Percentiles rank a stretch among this genome's conserved stretches.
Evolutionary conservation across 176 grass and related monocot genomes (phyloP).

Genomic region (Aegilops speltoides): DNA sequence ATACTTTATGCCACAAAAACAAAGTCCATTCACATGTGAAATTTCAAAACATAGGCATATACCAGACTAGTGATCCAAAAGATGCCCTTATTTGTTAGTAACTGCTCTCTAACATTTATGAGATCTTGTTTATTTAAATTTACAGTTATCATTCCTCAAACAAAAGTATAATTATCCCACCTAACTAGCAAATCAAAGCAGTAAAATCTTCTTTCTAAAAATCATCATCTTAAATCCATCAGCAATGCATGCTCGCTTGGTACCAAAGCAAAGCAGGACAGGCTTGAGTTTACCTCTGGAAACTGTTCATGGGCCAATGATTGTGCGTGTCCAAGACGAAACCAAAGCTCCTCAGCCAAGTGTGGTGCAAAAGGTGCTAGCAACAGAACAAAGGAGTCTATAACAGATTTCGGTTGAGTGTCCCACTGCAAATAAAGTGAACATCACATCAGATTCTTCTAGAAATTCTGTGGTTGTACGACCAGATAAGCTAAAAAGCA

Average conservation of each 20-base stretch:
- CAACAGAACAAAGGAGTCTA: slow-evolving; percentile 73
- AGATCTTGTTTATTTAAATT: background rate
- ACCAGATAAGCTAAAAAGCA: background rate
- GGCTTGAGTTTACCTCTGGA: slow-evolving; percentile 65
- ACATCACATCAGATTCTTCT: background rate
- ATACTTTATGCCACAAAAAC: background rate
- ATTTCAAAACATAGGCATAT: background rate
- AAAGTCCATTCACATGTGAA: background rate
- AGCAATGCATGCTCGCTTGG: background rate
- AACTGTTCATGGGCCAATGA: slow-evolving; percentile 77
- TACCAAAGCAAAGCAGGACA: background rate
- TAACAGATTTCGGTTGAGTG: slow-evolving; percentile 58
- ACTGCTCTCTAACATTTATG: background rate
- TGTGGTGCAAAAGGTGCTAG: slow-evolving; percentile 92
- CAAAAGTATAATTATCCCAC: background rate
- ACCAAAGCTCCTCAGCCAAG: slow-evolving; percentile 93
- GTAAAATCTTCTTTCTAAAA: background rate
- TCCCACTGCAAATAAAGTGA: slow-evolving; percentile 66
- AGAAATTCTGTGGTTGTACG: background rate
- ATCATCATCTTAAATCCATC: background rate
- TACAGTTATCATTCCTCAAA: too few relatives aligned
- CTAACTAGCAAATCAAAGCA: background rate
- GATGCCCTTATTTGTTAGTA: background rate
- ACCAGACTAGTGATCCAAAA: background rate
- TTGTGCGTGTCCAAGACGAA: slow-evolving; percentile 66